Evolutionary conservation across 1,284 basidiomycete genomes (phyloP), one percentile per base, ranked within the genome.

Genomic region (Ceratobasidium sp.): DNA sequence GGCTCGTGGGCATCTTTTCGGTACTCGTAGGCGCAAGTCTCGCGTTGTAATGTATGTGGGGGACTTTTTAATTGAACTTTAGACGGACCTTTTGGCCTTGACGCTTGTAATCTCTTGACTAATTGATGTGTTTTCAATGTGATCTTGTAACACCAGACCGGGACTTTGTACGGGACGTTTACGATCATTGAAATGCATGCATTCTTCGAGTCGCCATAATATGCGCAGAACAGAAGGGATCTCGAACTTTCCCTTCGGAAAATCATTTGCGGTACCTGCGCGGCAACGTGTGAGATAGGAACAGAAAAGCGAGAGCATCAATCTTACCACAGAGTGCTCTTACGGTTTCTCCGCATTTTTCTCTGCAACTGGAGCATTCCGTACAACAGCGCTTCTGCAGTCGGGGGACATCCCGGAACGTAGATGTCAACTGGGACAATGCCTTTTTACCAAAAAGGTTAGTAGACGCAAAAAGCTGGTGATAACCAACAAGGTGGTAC

Each of bases 341-440:
- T 95, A 82, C 97, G 88, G 85, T 90, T 94, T 82, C 93, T 89
- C 82, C 97, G 87, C 94, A 99, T 99, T 89, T 99, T 99, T 80
- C 97, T 91, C 86, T 98, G 97, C 61, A 99, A 89, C 85, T 98
- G 96, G 64, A 99, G 89, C 94, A 97, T 95, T 61, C 95, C 95
- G 82, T 96, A 96, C 61, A 95, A 87, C 62, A 99, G 88, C 13
- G 97, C 98, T 85, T 99, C 97, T 37, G 97, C 97, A 3, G 92
- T 94, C 5, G 94, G 95, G 75, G 94, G 96, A 86, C 97, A 99
- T 1, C 97, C 97, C 22, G 97, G 96, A 11, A 97, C 95, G 85
- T 97, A 97, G 76, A 99, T 96, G 84, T 99, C 97, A 62, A 99
- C 97, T 7, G 98, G 98, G 1, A 99, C 97, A 82, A 99, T 97